Conservation (phyloP, 495 filamentous ascomycete genomes). For the Penicillium steckii region DNA sequence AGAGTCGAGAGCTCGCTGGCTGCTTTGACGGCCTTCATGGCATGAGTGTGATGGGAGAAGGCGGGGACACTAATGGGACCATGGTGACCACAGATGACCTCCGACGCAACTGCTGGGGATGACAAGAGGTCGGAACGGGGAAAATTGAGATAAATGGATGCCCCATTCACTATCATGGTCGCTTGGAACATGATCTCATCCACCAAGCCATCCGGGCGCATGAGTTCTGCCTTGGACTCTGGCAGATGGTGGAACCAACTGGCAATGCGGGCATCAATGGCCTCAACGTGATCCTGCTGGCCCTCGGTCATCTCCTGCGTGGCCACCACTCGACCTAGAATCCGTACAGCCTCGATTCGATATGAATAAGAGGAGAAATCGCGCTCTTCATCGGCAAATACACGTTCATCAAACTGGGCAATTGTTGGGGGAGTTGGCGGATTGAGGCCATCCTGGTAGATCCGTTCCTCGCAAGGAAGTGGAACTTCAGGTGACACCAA, state of each 20-base stretch:
- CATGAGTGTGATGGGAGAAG: slow-evolving; percentile 60
- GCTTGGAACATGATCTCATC: slow-evolving; percentile 95
- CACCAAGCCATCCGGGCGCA: slow-evolving; percentile 62
- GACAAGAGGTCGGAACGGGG: slow-evolving; percentile 50
- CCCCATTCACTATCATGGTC: slow-evolving; percentile 72
- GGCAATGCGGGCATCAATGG: slow-evolving; percentile 71
- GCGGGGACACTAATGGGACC: slow-evolving; percentile 50
- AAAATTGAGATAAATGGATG: slow-evolving; percentile 47
- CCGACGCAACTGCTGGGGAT: slow-evolving; percentile 44
- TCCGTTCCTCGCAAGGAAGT: slow-evolving; percentile 48
- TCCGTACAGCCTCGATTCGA: slow-evolving; percentile 63
- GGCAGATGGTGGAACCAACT: slow-evolving; percentile 85
- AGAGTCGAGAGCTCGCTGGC: slow-evolving; percentile 76
- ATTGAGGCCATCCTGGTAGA: slow-evolving; percentile 40
- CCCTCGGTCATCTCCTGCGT: slow-evolving; percentile 37
- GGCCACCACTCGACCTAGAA: slow-evolving; percentile 70
- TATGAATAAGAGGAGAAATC: slow-evolving; percentile 49
- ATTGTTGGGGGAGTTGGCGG: slow-evolving; percentile 41
- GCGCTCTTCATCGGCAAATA: slow-evolving; percentile 46
- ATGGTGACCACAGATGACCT: slow-evolving; percentile 49
- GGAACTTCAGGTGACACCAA: slow-evolving; percentile 37
- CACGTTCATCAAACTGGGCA: slow-evolving; percentile 43
- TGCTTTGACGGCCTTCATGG: slow-evolving; percentile 74
- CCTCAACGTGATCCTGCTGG: slow-evolving; percentile 46
- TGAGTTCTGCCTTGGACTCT: slow-evolving; percentile 66